Percentiles rank a stretch among this genome's conserved stretches.
These are phyloP conservation scores for Plasmopara muralis DNA, from an alignment of 352 stramenopile genomes.

Conservation along the genomic window DNA sequence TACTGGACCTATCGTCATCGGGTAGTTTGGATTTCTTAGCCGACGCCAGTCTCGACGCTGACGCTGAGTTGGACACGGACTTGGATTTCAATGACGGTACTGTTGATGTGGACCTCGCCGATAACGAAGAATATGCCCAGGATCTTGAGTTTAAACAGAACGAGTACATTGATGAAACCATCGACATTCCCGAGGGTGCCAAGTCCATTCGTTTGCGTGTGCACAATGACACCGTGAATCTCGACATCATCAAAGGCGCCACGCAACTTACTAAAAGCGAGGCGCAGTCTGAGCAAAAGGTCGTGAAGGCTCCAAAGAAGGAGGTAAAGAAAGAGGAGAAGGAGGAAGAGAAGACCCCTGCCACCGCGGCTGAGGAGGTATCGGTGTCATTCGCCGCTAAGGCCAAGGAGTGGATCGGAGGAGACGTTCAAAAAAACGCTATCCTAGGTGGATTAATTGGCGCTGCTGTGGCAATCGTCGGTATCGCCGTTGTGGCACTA, in stretches of 20 bases:
- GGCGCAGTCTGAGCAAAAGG: slow-evolving; percentile 16
- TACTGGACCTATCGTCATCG: slow-evolving; percentile 20
- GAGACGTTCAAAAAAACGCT: slow-evolving; percentile 29
- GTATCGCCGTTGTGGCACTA: slow-evolving; percentile 36
- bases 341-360: not conserved
- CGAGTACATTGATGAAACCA: slow-evolving; percentile 36
- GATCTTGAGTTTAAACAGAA: slow-evolving; percentile 37
- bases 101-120: slow-evolving; percentile 34
- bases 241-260: slow-evolving; percentile 44
- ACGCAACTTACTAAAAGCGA: slow-evolving; percentile 16
- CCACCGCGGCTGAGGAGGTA: slow-evolving; percentile 18
- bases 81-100: slow-evolving; percentile 28
- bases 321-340: slow-evolving; percentile 12
- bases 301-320: slow-evolving; percentile 17
- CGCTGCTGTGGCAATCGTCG: slow-evolving; percentile 41
- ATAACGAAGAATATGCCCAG: slow-evolving; percentile 45
- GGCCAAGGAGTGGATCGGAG: slow-evolving; percentile 35
- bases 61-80: slow-evolving; percentile 26
- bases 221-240: slow-evolving; percentile 38
- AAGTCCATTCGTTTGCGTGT: slow-evolving; percentile 44
- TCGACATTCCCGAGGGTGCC: slow-evolving; percentile 39
- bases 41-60: slow-evolving; percentile 22
- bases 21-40: slow-evolving; percentile 22
- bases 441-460: slow-evolving; percentile 37
- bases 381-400: slow-evolving; percentile 34